A percentile compares a stretch with the other conserved stretches of the same genome.
These are phyloP conservation scores for Botryotinia convoluta DNA, from an alignment of 2,329 filamentous ascomycete genomes.

Conservation along the genomic window DNA sequence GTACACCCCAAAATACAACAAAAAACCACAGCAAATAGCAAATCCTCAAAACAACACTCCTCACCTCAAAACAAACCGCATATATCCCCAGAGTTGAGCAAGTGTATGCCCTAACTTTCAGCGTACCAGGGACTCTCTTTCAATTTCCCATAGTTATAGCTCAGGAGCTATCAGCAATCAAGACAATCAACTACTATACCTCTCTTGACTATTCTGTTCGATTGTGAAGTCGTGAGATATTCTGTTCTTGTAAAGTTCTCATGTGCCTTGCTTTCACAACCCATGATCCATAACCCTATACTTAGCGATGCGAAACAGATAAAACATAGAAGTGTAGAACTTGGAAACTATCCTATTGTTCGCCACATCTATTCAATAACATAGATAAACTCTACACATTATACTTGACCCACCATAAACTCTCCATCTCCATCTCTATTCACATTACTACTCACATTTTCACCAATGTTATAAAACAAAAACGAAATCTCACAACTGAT, in stretches of 20 bases:
- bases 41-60: no score
- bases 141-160: not conserved
- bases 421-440: not conserved
- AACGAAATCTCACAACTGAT: not conserved
- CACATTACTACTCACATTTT: accelerated
- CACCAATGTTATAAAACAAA: not conserved
- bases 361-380: not conserved
- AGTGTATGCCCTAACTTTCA: not conserved
- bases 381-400: not conserved
- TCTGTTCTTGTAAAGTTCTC: accelerated
- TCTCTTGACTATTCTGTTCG: not conserved
- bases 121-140: not conserved
- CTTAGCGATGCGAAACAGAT: not conserved
- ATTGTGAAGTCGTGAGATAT: not conserved
- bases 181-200: not conserved
- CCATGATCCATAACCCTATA: not conserved
- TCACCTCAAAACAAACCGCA: no score
- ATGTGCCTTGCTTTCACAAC: not conserved
- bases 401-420: no score
- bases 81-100: no score
- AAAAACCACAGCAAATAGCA: no score
- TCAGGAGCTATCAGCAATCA: not conserved
- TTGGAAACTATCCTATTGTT: not conserved
- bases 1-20: no score
- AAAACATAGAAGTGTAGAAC: not conserved